A percentile compares a stretch with the other conserved stretches of the same genome.
These are phyloP conservation scores for Stropharia rugosoannulata DNA, from an alignment of 768 basidiomycete species.

Conservation along the genomic window DNA sequence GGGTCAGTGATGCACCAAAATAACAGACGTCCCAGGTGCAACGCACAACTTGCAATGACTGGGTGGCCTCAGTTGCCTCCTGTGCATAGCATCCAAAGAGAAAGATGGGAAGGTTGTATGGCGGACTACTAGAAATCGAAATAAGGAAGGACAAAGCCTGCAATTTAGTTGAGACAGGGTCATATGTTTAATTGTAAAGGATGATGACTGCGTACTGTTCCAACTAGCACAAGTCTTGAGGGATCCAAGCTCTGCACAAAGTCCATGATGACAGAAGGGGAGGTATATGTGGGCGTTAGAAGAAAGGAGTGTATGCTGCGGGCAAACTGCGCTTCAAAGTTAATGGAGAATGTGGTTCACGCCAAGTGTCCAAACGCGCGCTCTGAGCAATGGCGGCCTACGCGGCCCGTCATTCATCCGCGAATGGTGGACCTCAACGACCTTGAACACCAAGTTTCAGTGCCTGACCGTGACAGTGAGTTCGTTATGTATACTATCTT, in stretches of 20 bases:
- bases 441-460: no score
- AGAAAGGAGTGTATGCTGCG: slow-evolving; percentile 12
- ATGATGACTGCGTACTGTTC: slow-evolving; percentile 47
- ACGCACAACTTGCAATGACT: slow-evolving; percentile 64
- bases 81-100: slow-evolving; percentile 76
- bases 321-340: slow-evolving; percentile 1
- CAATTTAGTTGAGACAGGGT: background rate
- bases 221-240: slow-evolving; percentile 61
- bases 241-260: slow-evolving; percentile 73
- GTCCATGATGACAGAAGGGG: slow-evolving; percentile 43
- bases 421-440: no score
- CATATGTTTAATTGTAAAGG: background rate
- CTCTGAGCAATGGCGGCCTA: no score
- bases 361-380: background rate
- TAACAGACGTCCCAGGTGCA: background rate
- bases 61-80: slow-evolving; percentile 62
- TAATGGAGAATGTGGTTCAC: slow-evolving; percentile 3
- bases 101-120: slow-evolving; percentile 83
- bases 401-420: background rate
- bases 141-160: slow-evolving; percentile 64
- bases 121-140: slow-evolving; percentile 54
- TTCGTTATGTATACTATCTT: no score
- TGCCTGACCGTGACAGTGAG: no score
- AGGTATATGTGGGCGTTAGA: background rate
- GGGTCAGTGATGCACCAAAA: background rate